Base-by-base conservation (phyloP, 164 flowering plant species). In the Nymphaea colorata region DNA sequence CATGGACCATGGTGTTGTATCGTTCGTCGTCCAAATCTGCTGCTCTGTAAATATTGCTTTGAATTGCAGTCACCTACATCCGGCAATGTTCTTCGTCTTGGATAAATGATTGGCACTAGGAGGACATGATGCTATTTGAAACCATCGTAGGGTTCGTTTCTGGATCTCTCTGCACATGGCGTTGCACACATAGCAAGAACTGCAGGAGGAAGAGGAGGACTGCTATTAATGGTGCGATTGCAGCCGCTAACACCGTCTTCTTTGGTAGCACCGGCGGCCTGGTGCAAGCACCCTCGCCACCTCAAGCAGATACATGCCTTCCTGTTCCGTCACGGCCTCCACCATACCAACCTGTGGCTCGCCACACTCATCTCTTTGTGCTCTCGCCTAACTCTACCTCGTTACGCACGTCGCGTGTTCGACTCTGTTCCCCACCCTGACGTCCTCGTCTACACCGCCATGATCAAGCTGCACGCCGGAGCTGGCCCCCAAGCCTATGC, bases 281-380 rank as follows among this genome's bases (percentile, higher is more conserved):
- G 57, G 57, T 51, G 57, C 57, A 15, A 8, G 57, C 57, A 51
- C 15, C 57, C 57, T 51, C 57, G 57, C 57, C 88, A 86, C 2
- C 76, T 88, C 4, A 77, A 61, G 42, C 87, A 86, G 70, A 66
- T 86, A 62, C 90, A 86, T 65, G 85, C 86, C 2, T 85, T 78
- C 4, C 76, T 86, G 72, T 62, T 85, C 61, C 80, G 55, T 4
- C 69, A 71, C 60, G 74, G 79, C 65, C 83, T 84, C 64, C 78
- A 76, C 55, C 73, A 64, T 69, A 71, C 75, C 59, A 72, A 68
- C 77, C 76, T 73, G 77, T 83, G 79, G 78, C 75, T 82, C 44
- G 51, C 88, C 17, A 79, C 70, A 4, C 86, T 86, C 74, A 72
- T 86, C 70, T 62, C 42, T 72, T 79, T 69, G 44, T 84, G 85